Conservation (phyloP, 495 filamentous ascomycete species). For the Podospora fimiseda region DNA sequence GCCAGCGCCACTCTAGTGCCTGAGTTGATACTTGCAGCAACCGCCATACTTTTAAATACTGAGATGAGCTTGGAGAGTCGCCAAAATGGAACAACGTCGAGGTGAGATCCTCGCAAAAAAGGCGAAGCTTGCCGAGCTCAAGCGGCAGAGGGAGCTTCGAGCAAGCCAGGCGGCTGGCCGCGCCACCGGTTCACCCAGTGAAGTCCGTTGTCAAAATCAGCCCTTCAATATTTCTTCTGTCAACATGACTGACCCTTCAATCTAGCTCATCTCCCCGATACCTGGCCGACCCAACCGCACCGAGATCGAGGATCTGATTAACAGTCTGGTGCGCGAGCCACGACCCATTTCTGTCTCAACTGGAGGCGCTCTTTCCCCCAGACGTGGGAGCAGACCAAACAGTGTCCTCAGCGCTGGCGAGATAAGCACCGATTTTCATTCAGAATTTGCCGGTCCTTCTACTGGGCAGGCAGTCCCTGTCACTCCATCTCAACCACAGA, state of each 20-base stretch:
- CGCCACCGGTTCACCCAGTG: slow-evolving; percentile 48
- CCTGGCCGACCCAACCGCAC: slow-evolving; percentile 63
- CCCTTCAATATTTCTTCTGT: slow-evolving; percentile 7
- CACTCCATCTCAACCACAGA: slow-evolving; percentile 25
- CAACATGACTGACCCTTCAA: slow-evolving; percentile 5
- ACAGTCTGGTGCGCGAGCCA: slow-evolving; percentile 68
- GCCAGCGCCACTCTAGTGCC: slow-evolving; percentile 5
- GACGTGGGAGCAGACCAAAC: slow-evolving; percentile 71
- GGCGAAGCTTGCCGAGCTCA: slow-evolving; percentile 92
- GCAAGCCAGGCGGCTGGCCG: slow-evolving; percentile 64
- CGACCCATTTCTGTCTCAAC: slow-evolving; percentile 66
- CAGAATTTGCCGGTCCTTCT: slow-evolving; percentile 44
- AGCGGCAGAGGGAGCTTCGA: slow-evolving; percentile 78
- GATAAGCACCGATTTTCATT: slow-evolving; percentile 59
- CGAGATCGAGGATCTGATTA: slow-evolving; percentile 79
- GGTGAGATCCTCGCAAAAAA: slow-evolving; percentile 93
- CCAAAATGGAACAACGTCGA: slow-evolving; percentile 71
- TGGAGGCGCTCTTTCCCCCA: slow-evolving; percentile 53
- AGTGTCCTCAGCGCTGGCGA: slow-evolving; percentile 73
- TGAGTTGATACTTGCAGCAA: not conserved
- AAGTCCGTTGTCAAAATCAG: slow-evolving; percentile 33
- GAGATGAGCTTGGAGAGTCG: slow-evolving; percentile 34
- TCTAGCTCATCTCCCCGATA: slow-evolving; percentile 59
- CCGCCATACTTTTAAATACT: slow-evolving; percentile 6
- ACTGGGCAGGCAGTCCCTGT: slow-evolving; percentile 30